Percentiles rank a stretch among this genome's conserved stretches.
Conservation (phyloP, 768 basidiomycete species). For the Hirschioporus abietinus region DNA sequence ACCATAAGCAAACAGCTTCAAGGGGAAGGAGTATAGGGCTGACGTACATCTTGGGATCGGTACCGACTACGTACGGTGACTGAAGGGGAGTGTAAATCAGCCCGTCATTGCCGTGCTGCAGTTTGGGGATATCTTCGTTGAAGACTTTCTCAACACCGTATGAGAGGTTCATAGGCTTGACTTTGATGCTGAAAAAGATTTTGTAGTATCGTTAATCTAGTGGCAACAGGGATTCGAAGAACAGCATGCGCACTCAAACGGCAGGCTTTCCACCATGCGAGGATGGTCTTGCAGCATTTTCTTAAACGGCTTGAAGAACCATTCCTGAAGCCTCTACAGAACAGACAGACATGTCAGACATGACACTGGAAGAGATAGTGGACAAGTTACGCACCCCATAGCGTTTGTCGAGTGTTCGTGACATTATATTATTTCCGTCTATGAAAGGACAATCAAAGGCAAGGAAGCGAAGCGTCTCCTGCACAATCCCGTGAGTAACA, state of each 20-base stretch:
- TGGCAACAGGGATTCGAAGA: slow-evolving; percentile 7
- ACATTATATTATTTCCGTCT: slow-evolving; percentile 84
- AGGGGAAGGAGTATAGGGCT: neutral
- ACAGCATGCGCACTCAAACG: slow-evolving; percentile 69
- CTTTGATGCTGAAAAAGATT: slow-evolving; percentile 54
- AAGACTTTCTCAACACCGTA: slow-evolving; percentile 89
- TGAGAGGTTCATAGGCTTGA: slow-evolving; percentile 83
- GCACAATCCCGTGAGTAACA: slow-evolving; percentile 9
- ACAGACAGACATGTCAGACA: neutral
- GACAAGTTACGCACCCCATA: slow-evolving; percentile 65
- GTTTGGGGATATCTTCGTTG: slow-evolving; percentile 68
- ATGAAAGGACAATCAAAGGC: slow-evolving; percentile 93
- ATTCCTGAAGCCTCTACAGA: slow-evolving; percentile 66
- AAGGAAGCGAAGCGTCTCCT: slow-evolving; percentile 81
- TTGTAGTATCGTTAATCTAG: slow-evolving; percentile 7
- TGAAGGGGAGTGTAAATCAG: slow-evolving; percentile 93
- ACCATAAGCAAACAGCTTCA: slow-evolving; percentile 4
- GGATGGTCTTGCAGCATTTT: slow-evolving; percentile 68
- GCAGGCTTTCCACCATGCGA: slow-evolving; percentile 53
- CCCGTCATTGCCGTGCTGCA: slow-evolving; percentile 93
- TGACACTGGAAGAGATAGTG: neutral
- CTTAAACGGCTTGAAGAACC: slow-evolving; percentile 78
- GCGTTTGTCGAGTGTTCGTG: slow-evolving; percentile 72
- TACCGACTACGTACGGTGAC: slow-evolving; percentile 72
- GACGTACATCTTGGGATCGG: slow-evolving; percentile 83